A percentile compares a stretch with the other conserved stretches of the same genome.
phyloP scores from a whole-genome alignment of 306 rosid species.

The Trichosanthes truncata region DNA sequence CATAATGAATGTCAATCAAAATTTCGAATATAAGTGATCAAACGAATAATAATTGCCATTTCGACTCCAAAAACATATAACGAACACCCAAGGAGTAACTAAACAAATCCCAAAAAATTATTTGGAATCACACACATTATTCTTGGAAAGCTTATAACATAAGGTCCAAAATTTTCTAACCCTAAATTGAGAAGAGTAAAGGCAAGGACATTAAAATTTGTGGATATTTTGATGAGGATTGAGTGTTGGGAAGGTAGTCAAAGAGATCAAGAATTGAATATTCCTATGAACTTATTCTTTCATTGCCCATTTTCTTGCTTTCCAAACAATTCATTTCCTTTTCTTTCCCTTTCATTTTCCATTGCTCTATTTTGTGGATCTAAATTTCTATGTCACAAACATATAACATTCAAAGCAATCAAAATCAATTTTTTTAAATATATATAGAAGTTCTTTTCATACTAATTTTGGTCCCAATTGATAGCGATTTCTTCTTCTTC shows the following conservation, averaged over 20 bases:
- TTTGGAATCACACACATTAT: background rate
- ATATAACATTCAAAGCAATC: background rate
- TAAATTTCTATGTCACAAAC: background rate
- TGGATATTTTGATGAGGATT: background rate
- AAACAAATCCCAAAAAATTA: too few relatives aligned
- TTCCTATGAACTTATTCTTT: background rate
- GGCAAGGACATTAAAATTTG: background rate
- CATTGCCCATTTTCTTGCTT: background rate
- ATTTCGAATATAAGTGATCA: too few relatives aligned
- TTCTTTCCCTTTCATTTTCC: background rate
- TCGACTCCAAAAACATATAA: too few relatives aligned
- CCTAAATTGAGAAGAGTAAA: constrained; percentile 3
- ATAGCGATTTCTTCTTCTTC: background rate
- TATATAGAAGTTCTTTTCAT: background rate
- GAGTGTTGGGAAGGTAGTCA: background rate
- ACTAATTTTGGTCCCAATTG: background rate
- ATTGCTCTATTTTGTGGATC: background rate
- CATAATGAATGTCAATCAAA: too few relatives aligned
- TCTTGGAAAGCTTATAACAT: background rate
- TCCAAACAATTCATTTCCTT: background rate
- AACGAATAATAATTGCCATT: too few relatives aligned
- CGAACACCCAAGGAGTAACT: too few relatives aligned
- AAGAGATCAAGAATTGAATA: background rate
- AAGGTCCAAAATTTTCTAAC: background rate
- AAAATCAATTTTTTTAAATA: background rate